Conservation (phyloP, 2,329 filamentous ascomycete genomes). For the Ascochyta koolunga region DNA sequence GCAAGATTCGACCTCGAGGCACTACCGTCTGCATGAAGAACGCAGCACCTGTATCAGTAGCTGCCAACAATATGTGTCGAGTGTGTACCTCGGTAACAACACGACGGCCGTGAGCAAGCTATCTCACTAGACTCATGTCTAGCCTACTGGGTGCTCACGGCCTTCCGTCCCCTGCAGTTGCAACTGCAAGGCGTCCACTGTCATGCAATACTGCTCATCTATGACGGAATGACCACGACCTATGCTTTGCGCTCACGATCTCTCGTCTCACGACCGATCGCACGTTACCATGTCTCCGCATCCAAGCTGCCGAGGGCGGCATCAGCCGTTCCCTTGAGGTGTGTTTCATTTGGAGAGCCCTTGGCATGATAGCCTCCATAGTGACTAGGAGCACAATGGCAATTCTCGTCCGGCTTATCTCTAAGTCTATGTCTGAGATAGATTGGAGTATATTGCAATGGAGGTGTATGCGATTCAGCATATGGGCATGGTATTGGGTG, state of each 20-base stretch:
- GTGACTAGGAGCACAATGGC: not conserved
- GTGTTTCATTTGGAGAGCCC: not conserved
- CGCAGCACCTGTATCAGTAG: not conserved
- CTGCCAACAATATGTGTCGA: not conserved
- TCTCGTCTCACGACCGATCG: constrained; percentile 5
- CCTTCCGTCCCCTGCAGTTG: not conserved
- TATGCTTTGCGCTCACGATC: not conserved
- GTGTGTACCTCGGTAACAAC: not conserved
- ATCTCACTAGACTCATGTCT: not conserved
- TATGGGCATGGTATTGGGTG: not conserved
- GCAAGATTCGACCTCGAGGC: not conserved
- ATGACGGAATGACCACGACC: constrained; percentile 9
- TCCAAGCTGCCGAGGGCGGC: not conserved
- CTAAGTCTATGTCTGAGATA: not conserved
- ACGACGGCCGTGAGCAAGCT: not conserved
- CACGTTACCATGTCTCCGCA: constrained; percentile 2
- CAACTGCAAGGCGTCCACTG: constrained; percentile 7
- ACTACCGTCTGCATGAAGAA: not conserved
- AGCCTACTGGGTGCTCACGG: constrained; percentile 1
- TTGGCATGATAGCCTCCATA: not conserved
- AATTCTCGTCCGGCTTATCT: not conserved
- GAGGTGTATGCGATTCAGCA: not conserved
- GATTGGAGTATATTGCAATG: not conserved
- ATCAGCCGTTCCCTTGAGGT: not conserved
- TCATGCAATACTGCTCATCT: constrained; percentile 12